Evolutionary conservation across 2,329 filamentous ascomycete genomes (phyloP).

Genomic region (Fusarium sp.): DNA sequence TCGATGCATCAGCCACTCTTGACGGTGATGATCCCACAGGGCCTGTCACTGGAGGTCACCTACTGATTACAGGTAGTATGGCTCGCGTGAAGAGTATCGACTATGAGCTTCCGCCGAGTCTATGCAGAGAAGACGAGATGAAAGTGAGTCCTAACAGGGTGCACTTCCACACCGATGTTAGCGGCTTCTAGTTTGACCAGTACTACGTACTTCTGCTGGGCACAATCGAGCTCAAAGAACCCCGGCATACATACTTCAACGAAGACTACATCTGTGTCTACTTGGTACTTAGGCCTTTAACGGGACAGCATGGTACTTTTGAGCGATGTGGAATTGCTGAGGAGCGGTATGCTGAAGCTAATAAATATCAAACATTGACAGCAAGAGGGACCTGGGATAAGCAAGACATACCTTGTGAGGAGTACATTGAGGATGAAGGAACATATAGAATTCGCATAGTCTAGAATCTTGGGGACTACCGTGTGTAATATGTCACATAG

Average conservation of each 20-base stretch:
- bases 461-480: background rate
- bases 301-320: background rate
- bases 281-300: background rate
- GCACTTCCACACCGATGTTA: background rate
- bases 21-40: background rate
- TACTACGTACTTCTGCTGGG: background rate
- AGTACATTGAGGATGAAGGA: background rate
- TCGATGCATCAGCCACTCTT: background rate
- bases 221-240: background rate
- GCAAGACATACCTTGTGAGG: background rate
- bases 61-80: background rate
- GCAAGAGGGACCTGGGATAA: rapidly evolving
- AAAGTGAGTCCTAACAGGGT: background rate
- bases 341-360: background rate
- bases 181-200: background rate
- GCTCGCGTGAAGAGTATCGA: too few relatives aligned
- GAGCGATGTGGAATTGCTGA: background rate
- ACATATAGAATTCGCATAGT: background rate
- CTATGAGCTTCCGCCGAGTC: background rate
- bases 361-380: background rate
- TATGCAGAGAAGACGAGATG: background rate
- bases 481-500: too few relatives aligned
- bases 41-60: too few relatives aligned
- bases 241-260: rapidly evolving
- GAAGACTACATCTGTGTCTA: background rate